Base-by-base conservation (phyloP, 2,329 filamentous ascomycete species). In the Colletotrichum tanaceti region DNA sequence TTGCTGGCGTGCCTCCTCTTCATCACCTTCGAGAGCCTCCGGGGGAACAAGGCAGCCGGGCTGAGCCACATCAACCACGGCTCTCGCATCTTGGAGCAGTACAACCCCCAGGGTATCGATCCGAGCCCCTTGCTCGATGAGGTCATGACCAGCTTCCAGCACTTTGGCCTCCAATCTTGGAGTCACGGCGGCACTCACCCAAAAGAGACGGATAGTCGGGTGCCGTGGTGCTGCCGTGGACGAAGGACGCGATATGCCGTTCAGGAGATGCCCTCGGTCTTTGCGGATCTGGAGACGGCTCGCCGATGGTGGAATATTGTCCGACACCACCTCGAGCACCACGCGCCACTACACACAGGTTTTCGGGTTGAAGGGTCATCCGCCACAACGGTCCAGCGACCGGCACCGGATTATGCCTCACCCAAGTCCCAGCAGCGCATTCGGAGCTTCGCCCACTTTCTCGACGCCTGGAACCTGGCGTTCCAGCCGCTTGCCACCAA, bases 31-130 rank as follows among this genome's bases (percentile, higher is more conserved):
- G 80, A 82, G 50, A 72, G 77, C 1, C 79, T 80, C 62, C 72
- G 79, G 3, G 80, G 79, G 1, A 81, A 82, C 24, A 76, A 77
- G 64, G 74, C 79, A 1, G 78, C 77, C 1, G 79, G 79, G 4
- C 73, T 82, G 13, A 81, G 80, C 61, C 80, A 82, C 60, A 73
- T 81, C 43, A 79, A 74, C 1, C 78, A 81, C 52, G 80, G 80
- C 35, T 59, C 59, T 18, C 35, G 39, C 1, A 59, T 70, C 13
- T 7, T 67, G 3, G 63, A 60, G 7, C 64, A 67, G 41, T 50
- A 35, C 4, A 44, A 13, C 1, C 35, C 35, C 7, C 38, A 39
- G 13, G 32, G 24, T 11, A 10, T 3, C 5, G 32, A 39, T 1
- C 32, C 46, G 4, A 49, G 38, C 39, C 24, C 39, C 2, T 39